These are phyloP conservation scores for Penicillium sp. DNA, from an alignment of 2,329 filamentous ascomycete species.

Conservation along the genomic window DNA sequence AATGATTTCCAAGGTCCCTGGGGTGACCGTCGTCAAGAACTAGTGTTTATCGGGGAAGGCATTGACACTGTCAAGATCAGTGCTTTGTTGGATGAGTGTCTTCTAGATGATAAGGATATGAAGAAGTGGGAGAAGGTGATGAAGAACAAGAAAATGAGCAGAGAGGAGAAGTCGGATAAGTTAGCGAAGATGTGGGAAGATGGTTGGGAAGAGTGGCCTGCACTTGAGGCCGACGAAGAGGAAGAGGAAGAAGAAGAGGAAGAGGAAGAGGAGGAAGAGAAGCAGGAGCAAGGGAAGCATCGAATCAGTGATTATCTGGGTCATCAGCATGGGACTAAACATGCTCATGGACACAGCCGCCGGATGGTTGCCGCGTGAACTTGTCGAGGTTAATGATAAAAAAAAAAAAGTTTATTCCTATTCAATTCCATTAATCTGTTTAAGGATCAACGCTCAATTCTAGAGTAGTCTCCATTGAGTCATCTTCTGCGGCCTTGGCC, in stretches of 20 bases:
- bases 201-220: constrained; percentile 58
- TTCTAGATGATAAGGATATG: constrained; percentile 63
- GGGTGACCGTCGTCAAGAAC: constrained; percentile 69
- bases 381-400: background rate
- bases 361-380: constrained; percentile 3
- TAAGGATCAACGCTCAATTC: background rate
- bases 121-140: constrained; percentile 56
- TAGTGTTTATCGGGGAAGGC: constrained; percentile 71
- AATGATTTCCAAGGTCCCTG: constrained; percentile 56
- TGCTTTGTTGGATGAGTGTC: constrained; percentile 57
- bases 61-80: constrained; percentile 56
- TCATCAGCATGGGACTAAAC: constrained; percentile 18
- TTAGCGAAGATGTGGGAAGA: constrained; percentile 58
- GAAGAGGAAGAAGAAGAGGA: constrained; percentile 32
- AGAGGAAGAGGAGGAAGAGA: constrained; percentile 25
- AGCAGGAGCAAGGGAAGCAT: constrained; percentile 30
- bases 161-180: constrained; percentile 47
- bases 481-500: background rate
- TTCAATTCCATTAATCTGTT: background rate
- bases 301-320: constrained; percentile 33
- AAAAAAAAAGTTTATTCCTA: background rate
- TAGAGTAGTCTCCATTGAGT: background rate
- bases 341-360: constrained; percentile 20
- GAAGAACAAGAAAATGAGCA: constrained; percentile 40
- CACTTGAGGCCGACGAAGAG: constrained; percentile 43